These are phyloP conservation scores for Thermoascus crustaceus DNA, from an alignment of 2,329 filamentous ascomycete genomes.

Conservation along the genomic window DNA sequence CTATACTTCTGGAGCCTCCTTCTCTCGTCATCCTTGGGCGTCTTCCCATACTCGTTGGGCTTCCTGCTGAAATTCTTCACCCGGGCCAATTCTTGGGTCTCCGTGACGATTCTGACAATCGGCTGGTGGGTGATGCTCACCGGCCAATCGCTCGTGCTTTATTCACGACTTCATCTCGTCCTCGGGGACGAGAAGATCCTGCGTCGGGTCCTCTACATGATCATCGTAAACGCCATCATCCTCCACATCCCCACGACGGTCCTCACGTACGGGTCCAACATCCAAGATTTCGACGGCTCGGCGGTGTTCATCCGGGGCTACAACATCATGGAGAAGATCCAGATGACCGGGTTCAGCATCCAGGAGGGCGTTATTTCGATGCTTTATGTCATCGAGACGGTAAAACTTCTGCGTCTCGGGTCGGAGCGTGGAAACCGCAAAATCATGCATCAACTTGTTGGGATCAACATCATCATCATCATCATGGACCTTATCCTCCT, in stretches of 20 bases:
- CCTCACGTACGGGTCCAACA: constrained; percentile 42
- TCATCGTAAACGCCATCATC: constrained; percentile 46
- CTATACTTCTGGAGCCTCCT: constrained; percentile 39
- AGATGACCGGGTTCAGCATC: constrained; percentile 39
- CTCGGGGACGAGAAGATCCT: constrained; percentile 44
- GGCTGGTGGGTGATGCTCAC: constrained; percentile 56
- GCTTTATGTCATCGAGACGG: constrained; percentile 48
- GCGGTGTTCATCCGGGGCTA: constrained; percentile 32
- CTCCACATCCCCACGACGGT: constrained; percentile 49
- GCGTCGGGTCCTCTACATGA: constrained; percentile 48
- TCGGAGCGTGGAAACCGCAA: constrained; percentile 28
- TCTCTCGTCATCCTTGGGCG: constrained; percentile 25
- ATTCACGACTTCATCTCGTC: constrained; percentile 55
- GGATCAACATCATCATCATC: constrained; percentile 43
- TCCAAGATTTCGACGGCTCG: constrained; percentile 12
- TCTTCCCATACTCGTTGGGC: constrained; percentile 33
- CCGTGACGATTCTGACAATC: constrained; percentile 40
- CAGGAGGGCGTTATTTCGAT: constrained; percentile 41
- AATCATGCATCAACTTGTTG: constrained; percentile 41
- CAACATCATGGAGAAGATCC: constrained; percentile 38
- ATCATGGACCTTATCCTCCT: constrained; percentile 38
- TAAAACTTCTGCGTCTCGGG: constrained; percentile 36
- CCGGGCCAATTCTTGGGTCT: constrained; percentile 19
- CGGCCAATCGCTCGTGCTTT: constrained; percentile 54
- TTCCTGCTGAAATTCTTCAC: constrained; percentile 37